Conservation (phyloP, 2,329 filamentous ascomycete genomes). For the Sarocladium brachiariae region DNA sequence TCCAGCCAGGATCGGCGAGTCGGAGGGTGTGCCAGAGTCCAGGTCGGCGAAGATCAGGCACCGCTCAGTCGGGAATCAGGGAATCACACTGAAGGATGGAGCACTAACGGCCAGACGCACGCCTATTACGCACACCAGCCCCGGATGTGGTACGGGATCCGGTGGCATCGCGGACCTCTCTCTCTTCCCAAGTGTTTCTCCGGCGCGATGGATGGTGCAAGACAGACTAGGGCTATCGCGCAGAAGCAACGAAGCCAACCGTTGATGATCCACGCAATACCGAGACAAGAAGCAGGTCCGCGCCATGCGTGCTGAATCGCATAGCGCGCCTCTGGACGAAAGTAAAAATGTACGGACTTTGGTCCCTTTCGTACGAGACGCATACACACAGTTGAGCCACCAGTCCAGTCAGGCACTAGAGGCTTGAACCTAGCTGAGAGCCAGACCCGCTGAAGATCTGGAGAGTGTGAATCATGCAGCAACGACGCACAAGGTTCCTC, state of each 20-base stretch:
- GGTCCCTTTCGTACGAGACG: background rate
- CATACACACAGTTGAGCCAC: no score
- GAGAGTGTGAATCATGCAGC: background rate
- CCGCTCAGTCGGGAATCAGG: constrained; percentile 1
- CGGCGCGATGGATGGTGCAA: constrained; percentile 1
- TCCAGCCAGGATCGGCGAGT: background rate
- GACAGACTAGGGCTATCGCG: background rate
- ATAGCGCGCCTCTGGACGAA: background rate
- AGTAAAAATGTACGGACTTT: background rate
- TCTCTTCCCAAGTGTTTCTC: constrained; percentile 7
- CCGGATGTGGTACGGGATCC: constrained; percentile 1
- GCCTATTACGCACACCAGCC: constrained; percentile 1
- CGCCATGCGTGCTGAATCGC: background rate
- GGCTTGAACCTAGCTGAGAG: background rate
- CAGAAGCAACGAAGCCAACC: constrained; percentile 2
- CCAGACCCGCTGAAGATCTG: constrained; percentile 5
- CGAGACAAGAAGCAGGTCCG: constrained; percentile 5
- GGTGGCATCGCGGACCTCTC: background rate
- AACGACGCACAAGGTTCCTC: no score
- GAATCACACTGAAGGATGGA: background rate
- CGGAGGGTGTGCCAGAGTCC: background rate
- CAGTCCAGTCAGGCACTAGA: background rate
- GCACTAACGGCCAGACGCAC: background rate
- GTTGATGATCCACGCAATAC: constrained; percentile 1
- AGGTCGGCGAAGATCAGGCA: constrained; percentile 1